Evolutionary conservation across 75 land plant genomes (phyloP), one percentile per base, ranked within the genome.

Genomic region (Picea glauca): DNA sequence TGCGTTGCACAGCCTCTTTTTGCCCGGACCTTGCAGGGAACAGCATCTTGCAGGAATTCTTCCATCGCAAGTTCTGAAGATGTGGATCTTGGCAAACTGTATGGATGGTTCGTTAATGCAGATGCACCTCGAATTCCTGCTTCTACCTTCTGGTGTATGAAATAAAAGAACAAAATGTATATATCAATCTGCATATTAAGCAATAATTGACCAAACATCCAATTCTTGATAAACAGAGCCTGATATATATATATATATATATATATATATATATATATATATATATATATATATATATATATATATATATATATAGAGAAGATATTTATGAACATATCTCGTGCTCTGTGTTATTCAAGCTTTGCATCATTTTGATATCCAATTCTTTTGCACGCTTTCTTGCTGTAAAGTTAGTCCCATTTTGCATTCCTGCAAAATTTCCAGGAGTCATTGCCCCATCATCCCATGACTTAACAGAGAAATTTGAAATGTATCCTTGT

Each of bases 1-100:
- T 90, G 92, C 0, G 91, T 90, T n/a, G 91, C 91, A 77, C 87
- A 90, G 57, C 91, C 91, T 62, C 91, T 82, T 66, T 88, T 88
- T 8, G 92, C 92, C 26, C 92, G 81, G 50, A 88, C 76, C 70
- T 84, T 85, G 75, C 84, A 88, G 6, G 86, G 87, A 13, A 90
- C 91, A 26, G 86, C 75, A 63, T 87, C 91, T 70, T 67, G 85
- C 76, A 88, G 58, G 57, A 86, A 64, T 58, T 84, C 87, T 13
- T 89, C 88, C 76, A 79, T 56, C 15, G 79, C 76, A 5, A 83
- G 85, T 75, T 80, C 58, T 40, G 83, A 87, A 50, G 81, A 62
- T 54, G 76, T 80, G 12, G 88, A 65, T 12, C 81, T 78, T 60
- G 85, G 80, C 70, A 86, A 46, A 77, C 78, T 83, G 78, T 74